Percentiles rank a stretch among this genome's conserved stretches.
Conservation (phyloP, 495 filamentous ascomycete species). For the Eremomyces bilateralis region DNA sequence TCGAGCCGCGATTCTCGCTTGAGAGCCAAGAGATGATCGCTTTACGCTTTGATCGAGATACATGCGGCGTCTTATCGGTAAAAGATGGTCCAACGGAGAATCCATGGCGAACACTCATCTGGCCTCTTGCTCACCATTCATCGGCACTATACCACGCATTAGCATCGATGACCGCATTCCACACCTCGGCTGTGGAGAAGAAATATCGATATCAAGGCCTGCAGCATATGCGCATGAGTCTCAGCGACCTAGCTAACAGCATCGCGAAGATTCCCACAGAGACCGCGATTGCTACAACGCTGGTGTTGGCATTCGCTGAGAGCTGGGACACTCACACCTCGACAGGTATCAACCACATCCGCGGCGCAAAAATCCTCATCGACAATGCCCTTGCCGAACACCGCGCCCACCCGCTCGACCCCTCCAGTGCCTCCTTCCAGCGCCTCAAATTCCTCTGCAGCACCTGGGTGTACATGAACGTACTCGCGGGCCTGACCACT, state of each 20-base stretch:
- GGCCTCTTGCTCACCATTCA: constrained; percentile 44
- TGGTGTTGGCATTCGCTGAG: constrained; percentile 56
- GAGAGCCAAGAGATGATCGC: constrained; percentile 43
- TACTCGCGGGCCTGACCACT: constrained; percentile 53
- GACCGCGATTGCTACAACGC: constrained; percentile 48
- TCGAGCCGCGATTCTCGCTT: constrained; percentile 25
- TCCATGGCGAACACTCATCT: constrained; percentile 54
- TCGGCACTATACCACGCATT: constrained; percentile 58
- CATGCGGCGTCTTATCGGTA: constrained; percentile 57
- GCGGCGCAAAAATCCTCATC: constrained; percentile 45
- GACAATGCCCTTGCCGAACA: constrained; percentile 29
- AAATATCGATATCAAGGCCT: constrained; percentile 41
- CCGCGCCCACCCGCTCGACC: constrained; percentile 14
- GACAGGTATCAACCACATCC: constrained; percentile 55
- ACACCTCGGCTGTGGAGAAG: constrained; percentile 37
- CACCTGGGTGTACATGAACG: constrained; percentile 67
- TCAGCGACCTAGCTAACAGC: constrained; percentile 32
- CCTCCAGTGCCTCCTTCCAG: constrained; percentile 24
- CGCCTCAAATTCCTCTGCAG: constrained; percentile 53
- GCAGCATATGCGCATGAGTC: constrained; percentile 49
- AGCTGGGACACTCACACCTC: constrained; percentile 57
- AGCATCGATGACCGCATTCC: constrained; percentile 54
- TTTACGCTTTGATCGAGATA: constrained; percentile 43
- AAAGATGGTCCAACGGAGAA: constrained; percentile 55
- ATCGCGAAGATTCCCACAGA: constrained; percentile 41